phyloP scores from a whole-genome alignment of 805 yeast genomes.

The Candida jianshihensis region DNA sequence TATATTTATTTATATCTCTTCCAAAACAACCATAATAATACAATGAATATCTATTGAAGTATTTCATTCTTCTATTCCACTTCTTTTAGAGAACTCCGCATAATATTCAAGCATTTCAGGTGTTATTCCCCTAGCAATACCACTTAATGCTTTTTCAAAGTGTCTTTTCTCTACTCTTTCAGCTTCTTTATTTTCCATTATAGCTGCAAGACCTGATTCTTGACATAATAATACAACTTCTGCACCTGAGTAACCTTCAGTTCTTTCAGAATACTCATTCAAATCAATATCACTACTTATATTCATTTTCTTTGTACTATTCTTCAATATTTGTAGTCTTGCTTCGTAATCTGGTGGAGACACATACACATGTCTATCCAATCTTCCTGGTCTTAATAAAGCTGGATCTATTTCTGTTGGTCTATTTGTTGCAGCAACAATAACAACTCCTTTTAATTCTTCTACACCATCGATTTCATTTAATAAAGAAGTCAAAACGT shows the following conservation, averaged over 20 bases:
- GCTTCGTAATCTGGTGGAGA: slow-evolving; percentile 86
- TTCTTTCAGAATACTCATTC: slow-evolving; percentile 45
- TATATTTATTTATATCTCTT: too few species aligned
- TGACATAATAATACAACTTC: slow-evolving; percentile 89
- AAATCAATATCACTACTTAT: slow-evolving; percentile 41
- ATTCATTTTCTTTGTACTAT: slow-evolving; percentile 61
- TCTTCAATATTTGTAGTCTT: slow-evolving; percentile 66
- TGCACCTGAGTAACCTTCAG: slow-evolving; percentile 96
- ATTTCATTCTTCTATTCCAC: slow-evolving; percentile 9
- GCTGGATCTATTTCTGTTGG: slow-evolving; percentile 95
- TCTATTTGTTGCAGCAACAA: slow-evolving; percentile 93
- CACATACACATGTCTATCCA: slow-evolving; percentile 89
- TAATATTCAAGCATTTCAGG: slow-evolving; percentile 79
- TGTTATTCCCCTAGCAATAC: slow-evolving; percentile 74
- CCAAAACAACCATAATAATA: too few species aligned
- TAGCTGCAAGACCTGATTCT: slow-evolving; percentile 93
- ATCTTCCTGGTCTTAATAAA: slow-evolving; percentile 87
- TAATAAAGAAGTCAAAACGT: slow-evolving; percentile 82
- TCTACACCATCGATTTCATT: slow-evolving; percentile 98
- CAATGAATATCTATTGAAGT: too few species aligned
- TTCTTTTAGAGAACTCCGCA: slow-evolving; percentile 36
- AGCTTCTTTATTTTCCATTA: slow-evolving; percentile 66
- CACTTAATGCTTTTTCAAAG: slow-evolving; percentile 61
- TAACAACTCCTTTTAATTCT: slow-evolving; percentile 85
- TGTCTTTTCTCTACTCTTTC: slow-evolving; percentile 52